A percentile compares a stretch with the other conserved stretches of the same genome.
phyloP scores from a whole-genome alignment of 164 flowering plant species.

The Annona cherimola region DNA sequence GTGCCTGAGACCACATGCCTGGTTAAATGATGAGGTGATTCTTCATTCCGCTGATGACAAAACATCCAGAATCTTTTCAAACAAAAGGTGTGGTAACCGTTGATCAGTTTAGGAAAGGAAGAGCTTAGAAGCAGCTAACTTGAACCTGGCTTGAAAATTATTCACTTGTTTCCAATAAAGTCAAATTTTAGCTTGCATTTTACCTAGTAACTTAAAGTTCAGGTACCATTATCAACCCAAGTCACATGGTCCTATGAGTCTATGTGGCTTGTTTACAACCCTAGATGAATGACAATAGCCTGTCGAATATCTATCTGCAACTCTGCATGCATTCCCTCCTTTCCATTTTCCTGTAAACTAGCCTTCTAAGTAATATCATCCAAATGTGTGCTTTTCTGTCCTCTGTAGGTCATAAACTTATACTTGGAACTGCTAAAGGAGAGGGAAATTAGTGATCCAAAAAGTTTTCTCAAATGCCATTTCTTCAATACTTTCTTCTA shows the following conservation, averaged over 20 bases:
- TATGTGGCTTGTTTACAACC: not conserved
- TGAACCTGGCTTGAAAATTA: no score
- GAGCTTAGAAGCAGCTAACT: no score
- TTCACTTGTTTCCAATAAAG: no score
- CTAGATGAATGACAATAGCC: not conserved
- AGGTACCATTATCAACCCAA: no score
- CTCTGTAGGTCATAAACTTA: slow-evolving; percentile 78
- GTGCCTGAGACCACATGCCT: slow-evolving; percentile 69
- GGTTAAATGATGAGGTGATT: slow-evolving; percentile 98
- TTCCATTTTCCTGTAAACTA: no score
- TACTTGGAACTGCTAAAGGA: slow-evolving; percentile 91
- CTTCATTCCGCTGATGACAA: not conserved
- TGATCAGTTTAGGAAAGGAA: no score
- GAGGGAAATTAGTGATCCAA: slow-evolving; percentile 79
- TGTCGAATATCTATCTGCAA: not conserved
- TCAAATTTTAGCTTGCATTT: no score
- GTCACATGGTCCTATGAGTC: not conserved
- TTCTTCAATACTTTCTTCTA: slow-evolving; percentile 94
- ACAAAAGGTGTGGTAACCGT: no score
- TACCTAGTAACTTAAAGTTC: no score
- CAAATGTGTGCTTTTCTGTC: not conserved
- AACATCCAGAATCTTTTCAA: no score
- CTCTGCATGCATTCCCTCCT: no score
- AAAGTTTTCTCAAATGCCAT: slow-evolving; percentile 81
- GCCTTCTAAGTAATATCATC: not conserved